Evolutionary conservation across 1,139 yeast species (phyloP).

Genomic region (Lodderomyces pseudojiufengensis): DNA sequence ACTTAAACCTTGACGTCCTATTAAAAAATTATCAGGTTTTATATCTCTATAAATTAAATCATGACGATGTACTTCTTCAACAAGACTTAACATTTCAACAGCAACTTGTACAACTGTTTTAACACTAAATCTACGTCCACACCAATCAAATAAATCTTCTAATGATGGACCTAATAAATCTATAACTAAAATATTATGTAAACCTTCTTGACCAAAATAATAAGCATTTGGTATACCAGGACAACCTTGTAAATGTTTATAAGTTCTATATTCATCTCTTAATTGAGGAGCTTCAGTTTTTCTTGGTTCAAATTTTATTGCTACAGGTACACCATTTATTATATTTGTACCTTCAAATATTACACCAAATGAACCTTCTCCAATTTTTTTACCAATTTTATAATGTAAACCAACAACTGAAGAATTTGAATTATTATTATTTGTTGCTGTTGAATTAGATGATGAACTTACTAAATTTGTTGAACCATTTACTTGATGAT

Average conservation of each 20-base stretch:
- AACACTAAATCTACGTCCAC: conserved; percentile 83
- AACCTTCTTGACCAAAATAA: conserved; percentile 96
- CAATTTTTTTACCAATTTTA: conserved; percentile 77
- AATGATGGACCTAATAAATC: conserved; percentile 93
- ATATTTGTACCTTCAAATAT: conserved; percentile 77
- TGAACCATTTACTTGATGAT: conserved; percentile 3
- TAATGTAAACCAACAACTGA: conserved; percentile 75
- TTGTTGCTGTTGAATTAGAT: conserved; percentile 13
- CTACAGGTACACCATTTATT: conserved; percentile 71
- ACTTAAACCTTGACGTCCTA: conserved; percentile 62
- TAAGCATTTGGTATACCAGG: conserved; percentile 92
- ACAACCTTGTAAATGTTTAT: conserved; percentile 75
- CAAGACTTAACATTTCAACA: conserved; percentile 84
- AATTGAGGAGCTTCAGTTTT: conserved; percentile 97
- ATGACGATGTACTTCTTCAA: conserved; percentile 84
- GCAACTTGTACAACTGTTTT: conserved; percentile 91
- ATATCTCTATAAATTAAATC: conserved; percentile 91
- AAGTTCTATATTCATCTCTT: conserved; percentile 92
- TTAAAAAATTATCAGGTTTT: conserved; percentile 91
- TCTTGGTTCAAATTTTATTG: conserved; percentile 80
- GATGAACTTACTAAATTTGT: conserved; percentile 17
- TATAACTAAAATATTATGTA: conserved; percentile 88
- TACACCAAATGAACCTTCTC: conserved; percentile 84
- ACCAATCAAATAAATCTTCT: conserved; percentile 97
- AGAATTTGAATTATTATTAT: conserved; percentile 14